phyloP scores from a whole-genome alignment of 257 asterid genomes.

The Solanum clarkiae region DNA sequence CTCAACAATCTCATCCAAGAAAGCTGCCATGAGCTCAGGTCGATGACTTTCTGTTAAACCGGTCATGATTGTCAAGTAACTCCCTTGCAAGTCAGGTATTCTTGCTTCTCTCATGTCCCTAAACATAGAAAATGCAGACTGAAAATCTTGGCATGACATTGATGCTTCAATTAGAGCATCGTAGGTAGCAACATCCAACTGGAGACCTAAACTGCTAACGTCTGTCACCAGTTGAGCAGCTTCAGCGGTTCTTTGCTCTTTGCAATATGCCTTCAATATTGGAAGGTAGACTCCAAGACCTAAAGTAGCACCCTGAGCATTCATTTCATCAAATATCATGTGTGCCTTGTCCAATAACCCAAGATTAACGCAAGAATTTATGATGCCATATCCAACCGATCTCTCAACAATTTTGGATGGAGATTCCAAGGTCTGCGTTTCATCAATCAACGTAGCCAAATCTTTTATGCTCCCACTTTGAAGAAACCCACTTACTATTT shows the following conservation, averaged over 20 bases:
- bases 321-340: constrained; percentile 70
- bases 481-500: constrained; percentile 49
- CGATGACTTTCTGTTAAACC: constrained; percentile 91
- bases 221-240: constrained; percentile 81
- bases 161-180: constrained; percentile 79
- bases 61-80: constrained; percentile 90
- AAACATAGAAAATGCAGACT: constrained; percentile 79
- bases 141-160: constrained; percentile 89
- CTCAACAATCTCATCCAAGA: constrained; percentile 74
- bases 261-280: constrained; percentile 63
- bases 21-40: constrained; percentile 90
- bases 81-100: constrained; percentile 41
- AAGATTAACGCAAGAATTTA: constrained; percentile 53
- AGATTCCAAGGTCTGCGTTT: constrained; percentile 67
- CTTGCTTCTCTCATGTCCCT: constrained; percentile 94
- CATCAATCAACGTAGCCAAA: constrained; percentile 50
- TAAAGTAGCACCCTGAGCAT: constrained; percentile 47
- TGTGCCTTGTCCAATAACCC: constrained; percentile 70
- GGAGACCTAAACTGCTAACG: constrained; percentile 46
- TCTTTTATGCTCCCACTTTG: constrained; percentile 40
- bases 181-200: constrained; percentile 43
- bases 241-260: constrained; percentile 74
- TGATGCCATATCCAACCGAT: constrained; percentile 63
- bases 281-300: constrained; percentile 78
- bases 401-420: constrained; percentile 35